Conservation (phyloP, 352 stramenopile genomes). For the Phytopythium cucurbitacearum region DNA sequence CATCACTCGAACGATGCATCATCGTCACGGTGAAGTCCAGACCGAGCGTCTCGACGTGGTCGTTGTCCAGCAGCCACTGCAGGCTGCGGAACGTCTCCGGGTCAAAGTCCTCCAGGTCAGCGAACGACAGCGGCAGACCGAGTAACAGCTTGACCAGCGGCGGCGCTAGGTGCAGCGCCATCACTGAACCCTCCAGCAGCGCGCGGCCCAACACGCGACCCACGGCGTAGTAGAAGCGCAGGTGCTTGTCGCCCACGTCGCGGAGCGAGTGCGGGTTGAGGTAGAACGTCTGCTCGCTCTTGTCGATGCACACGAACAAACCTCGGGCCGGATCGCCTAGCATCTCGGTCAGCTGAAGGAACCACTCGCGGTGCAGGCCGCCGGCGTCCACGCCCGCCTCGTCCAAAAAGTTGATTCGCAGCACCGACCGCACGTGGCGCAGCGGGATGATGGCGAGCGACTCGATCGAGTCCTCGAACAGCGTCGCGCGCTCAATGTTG, state of each 20-base stretch:
- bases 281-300: slow-evolving; percentile 31
- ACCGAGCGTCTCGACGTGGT: slow-evolving; percentile 27
- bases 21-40: slow-evolving; percentile 35
- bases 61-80: slow-evolving; percentile 38
- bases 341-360: slow-evolving; percentile 29
- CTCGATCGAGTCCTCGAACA: slow-evolving; percentile 15
- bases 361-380: slow-evolving; percentile 3
- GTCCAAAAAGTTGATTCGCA: slow-evolving; percentile 30
- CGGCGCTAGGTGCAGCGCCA: slow-evolving; percentile 87
- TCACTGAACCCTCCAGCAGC: slow-evolving; percentile 80
- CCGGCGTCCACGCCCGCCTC: slow-evolving; percentile 34
- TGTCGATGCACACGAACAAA: slow-evolving; percentile 27
- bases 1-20: slow-evolving; percentile 2
- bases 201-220: slow-evolving; percentile 34
- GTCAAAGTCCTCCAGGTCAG: slow-evolving; percentile 74
- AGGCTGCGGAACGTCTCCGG: slow-evolving; percentile 27
- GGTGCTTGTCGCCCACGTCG: slow-evolving; percentile 20
- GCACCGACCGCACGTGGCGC: slow-evolving; percentile 8
- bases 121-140: slow-evolving; percentile 88
- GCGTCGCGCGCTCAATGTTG: slow-evolving; percentile 9
- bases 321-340: slow-evolving; percentile 19
- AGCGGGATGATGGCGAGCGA: slow-evolving; percentile 6
- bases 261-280: slow-evolving; percentile 25
- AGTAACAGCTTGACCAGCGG: slow-evolving; percentile 94
- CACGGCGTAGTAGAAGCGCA: slow-evolving; percentile 20